These are phyloP conservation scores for Cadophora sp. DNA, from an alignment of 2,329 filamentous ascomycete genomes.

Conservation along the genomic window DNA sequence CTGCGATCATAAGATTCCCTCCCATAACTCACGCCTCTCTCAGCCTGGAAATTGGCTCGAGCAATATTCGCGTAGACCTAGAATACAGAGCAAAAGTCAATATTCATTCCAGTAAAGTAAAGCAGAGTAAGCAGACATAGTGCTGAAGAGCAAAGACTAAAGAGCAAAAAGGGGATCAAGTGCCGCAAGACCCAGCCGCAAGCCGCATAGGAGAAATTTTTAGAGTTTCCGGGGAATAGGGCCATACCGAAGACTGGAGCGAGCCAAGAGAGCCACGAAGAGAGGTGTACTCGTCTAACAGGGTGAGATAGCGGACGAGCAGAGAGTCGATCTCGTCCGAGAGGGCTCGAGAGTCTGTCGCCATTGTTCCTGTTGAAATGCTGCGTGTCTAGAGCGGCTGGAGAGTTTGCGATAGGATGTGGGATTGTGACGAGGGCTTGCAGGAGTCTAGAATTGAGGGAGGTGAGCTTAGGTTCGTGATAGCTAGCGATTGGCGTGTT, in stretches of 20 bases:
- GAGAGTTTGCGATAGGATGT: not conserved
- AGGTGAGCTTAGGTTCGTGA: not conserved
- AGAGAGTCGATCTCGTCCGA: constrained; percentile 62
- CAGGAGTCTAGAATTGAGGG: not conserved
- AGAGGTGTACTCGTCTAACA: constrained; percentile 71
- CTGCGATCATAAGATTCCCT: constrained; percentile 75
- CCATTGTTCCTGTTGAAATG: constrained; percentile 5
- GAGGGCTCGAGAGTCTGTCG: constrained; percentile 23
- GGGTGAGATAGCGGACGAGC: constrained; percentile 67
- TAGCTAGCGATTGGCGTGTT: not conserved
- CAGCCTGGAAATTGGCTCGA: constrained; percentile 77
- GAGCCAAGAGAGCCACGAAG: constrained; percentile 61
- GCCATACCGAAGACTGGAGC: constrained; percentile 58
- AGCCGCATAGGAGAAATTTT: not conserved
- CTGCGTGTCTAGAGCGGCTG: constrained; percentile 1
- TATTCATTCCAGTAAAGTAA: not conserved
- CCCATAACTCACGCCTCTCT: constrained; percentile 69
- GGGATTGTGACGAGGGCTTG: constrained; percentile 1
- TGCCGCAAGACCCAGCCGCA: not conserved
- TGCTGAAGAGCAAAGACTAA: too few relatives aligned
- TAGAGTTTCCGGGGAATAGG: constrained; percentile 7
- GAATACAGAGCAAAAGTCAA: not conserved
- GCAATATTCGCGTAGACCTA: constrained; percentile 54
- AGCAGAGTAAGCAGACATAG: not conserved
- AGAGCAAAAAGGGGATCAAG: not conserved